Base-by-base conservation (phyloP, 495 filamentous ascomycete genomes). In the Lichenothelia convexa region DNA sequence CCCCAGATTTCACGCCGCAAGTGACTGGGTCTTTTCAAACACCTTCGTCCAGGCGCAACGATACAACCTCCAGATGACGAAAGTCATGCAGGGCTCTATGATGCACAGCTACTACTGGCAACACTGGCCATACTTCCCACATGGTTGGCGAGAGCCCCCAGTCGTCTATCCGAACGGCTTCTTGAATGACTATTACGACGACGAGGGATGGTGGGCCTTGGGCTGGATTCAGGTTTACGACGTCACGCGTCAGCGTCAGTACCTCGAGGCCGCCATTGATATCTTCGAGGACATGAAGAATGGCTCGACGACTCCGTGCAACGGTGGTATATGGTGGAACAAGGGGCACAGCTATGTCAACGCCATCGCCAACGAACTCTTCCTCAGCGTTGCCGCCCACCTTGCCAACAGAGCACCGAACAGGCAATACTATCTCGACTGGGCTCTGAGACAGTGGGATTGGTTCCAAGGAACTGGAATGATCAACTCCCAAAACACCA, bases 281-380 rank as follows among this genome's bases (percentile, higher is more conserved):
- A 71, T 75, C 55, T 73, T 64, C 57, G 61, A 69, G 43, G 64
- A 75, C 45, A 61, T 59, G 39, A 50, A 56, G 33, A 63, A 68
- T 19, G 60, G 47, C 24, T 35, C 35, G 23, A 45, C 23, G 60
- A 32, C 62, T 1, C 58, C 54, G 0, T 77, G 75, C 35, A n/a
- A n/a, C n/a, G 65, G 63, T 16, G 80, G 80, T 16, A 64, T 82
- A 22, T 79, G 63, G 60, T 84, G 78, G 77, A 70, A 68, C 48
- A 74, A 75, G 41, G 55, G 60, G 0, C 57, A 63, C 18, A 49
- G 51, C 0, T 73, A 77, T 45, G 70, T 71, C 24, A 78, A 75
- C 45, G 73, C 80, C 9, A 81, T 85, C 43, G 70, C 72, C 35
- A 86, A 84, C 52, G 78, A 82, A 50, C 65, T 84, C 5, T 84